Base-by-base conservation (phyloP, 768 basidiomycete genomes). In the Russula foetens region DNA sequence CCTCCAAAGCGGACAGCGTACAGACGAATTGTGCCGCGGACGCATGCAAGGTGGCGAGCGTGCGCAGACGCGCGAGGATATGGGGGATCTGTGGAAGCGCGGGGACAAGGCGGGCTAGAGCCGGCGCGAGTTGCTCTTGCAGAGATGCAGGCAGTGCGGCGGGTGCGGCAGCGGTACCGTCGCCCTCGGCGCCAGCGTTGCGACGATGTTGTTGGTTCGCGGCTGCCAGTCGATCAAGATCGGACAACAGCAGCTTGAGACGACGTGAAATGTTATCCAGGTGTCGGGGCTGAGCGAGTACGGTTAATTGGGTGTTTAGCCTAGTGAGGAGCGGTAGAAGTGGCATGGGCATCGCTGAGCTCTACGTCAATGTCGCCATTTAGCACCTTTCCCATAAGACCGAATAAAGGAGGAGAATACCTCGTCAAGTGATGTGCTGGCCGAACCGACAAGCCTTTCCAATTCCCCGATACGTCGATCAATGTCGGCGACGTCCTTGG, bases 211-310 rank as follows among this genome's bases (percentile, higher is more conserved):
- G 72, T 41, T 68, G 68, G 64, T 69, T 73, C 51, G 72, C 41
- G 58, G 71, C 45, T 35, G 86, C 84, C 4, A 83, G 81, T 31
- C 95, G 86, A 52, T 98, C 96, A 52, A 99, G 81, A 72, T 99
- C 97, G 1, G 93, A 87, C 15, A 96, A 79, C 19, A 98, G 81
- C 8, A 98, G 76, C 69, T 98, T 99, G 62, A 98, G 81, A 5
- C 96, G 86, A 5, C 96, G 84, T 2, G 95, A 95, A 63, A 98
- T 89, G 12, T 92, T 90, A 72, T 99, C 97, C 52, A 98, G 86
- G 69, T 98, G 94, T 17, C 95, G 85, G 0, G 97, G 96, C 75
- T 98, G 94, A 0, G 96, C 91, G 48, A 99, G 84, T 17, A 98
- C 78, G 7, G 85, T 83, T 24, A 98, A 76, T 70, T 97, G 93